Conservation (phyloP, 73 alveolate genomes). For the Paramecium sexaurelia region DNA sequence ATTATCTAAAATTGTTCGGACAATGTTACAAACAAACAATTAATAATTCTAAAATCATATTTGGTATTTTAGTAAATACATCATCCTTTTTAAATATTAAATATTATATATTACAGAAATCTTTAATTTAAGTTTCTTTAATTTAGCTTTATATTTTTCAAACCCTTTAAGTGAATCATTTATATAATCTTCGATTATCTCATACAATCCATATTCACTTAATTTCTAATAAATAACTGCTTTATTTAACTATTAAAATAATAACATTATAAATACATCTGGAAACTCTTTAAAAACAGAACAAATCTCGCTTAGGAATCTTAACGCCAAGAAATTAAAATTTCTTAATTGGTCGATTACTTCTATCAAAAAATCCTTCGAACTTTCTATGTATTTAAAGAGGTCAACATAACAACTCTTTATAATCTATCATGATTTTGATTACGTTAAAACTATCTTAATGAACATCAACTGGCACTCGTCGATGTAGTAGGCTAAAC, state of each 20-base stretch:
- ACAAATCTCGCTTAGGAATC: conserved; percentile 34
- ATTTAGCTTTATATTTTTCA: conserved; percentile 26
- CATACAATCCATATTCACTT: conserved; percentile 46
- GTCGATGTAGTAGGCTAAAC: conserved; percentile 51
- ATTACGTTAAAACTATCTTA: conserved; percentile 55
- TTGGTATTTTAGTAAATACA: background rate
- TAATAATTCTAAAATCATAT: background rate
- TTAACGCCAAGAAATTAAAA: background rate
- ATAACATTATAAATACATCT: background rate
- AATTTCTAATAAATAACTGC: background rate
- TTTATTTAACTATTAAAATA: background rate
- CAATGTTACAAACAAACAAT: background rate
- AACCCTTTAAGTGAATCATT: background rate
- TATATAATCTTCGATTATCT: conserved; percentile 10
- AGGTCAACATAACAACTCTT: conserved; percentile 54
- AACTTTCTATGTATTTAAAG: conserved; percentile 38
- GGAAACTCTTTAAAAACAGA: background rate
- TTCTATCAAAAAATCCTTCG: conserved; percentile 41
- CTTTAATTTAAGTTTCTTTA: conserved; percentile 9
- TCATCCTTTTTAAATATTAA: background rate
- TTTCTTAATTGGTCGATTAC: conserved; percentile 24
- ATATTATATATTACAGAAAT: background rate
- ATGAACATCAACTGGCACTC: conserved; percentile 45
- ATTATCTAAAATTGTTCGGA: background rate
- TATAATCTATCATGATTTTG: conserved; percentile 51